Base-by-base conservation (phyloP, 495 filamentous ascomycete species). In the Podospora sp. region DNA sequence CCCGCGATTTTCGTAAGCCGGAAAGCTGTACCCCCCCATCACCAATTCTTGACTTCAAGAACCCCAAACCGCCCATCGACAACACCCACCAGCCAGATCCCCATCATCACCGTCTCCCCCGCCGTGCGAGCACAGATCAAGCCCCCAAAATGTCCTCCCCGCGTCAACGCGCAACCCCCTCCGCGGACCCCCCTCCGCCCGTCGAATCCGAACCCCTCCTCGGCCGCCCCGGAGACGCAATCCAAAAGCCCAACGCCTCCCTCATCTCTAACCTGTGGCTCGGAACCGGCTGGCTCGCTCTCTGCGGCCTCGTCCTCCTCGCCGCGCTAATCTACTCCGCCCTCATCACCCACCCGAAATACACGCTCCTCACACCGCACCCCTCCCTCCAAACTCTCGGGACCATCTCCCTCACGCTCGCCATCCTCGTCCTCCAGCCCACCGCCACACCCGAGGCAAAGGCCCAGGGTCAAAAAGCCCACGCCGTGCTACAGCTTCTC, bases 381-480 rank as follows among this genome's bases (percentile, higher is more conserved):
- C 94, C 94, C 76, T 86, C 97, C 55, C 87, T 96, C 64, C 94
- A 94, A 73, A 89, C 89, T 26, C 76, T 90, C 61, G 92, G 87
- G 26, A 73, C 94, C 25, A 82, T 96, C 63, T 79, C 92, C 49
- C 82, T 92, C 65, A 85, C 90, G 55, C 89, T 97, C 81, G 89
- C 88, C 22, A 88, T 92, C 72, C 88, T 98, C 40, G 79, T 97
- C 73, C 86, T 97, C 33, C 94, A 98, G 75, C 94, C 94, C 1
- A 97, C 94, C 8, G 84, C 90, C 68, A 92, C 90, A 0, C 79
- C 89, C 2, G 71, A 77, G 12, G 89, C 96, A 72, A 98, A 97
- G 73, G 79, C 80, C 18, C 72, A 82, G 20, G 94, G 93, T 27
- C 90, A 91, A 26, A 83, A 85, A 69, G 77, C 83, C 50, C 94